These are phyloP conservation scores for Zoysia japonica DNA, from an alignment of 176 grass and related monocot genomes.

Conservation along the genomic window DNA sequence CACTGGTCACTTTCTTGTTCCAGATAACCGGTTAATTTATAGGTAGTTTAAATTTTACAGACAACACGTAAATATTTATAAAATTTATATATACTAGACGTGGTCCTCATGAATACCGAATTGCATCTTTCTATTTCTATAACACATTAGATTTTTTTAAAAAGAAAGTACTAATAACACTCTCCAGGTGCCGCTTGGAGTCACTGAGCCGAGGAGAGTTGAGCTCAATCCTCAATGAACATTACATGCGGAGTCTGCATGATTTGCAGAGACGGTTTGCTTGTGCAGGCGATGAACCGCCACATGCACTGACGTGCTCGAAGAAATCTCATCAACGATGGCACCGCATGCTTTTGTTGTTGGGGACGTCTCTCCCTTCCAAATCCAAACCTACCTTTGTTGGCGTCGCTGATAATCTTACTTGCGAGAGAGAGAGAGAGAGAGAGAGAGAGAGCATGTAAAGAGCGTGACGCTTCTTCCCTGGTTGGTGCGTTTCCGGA, in stretches of 20 bases:
- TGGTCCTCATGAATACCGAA: no score
- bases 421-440: no score
- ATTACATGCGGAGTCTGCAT: no score
- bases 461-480: constrained; percentile 8
- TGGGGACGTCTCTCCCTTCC: neutral
- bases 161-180: no score
- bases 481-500: neutral
- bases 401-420: neutral
- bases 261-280: neutral
- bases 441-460: neutral
- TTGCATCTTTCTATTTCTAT: no score
- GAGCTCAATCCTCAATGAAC: neutral
- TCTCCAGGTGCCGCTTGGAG: no score
- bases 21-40: neutral
- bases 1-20: neutral
- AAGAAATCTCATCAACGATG: neutral
- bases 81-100: no score
- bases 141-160: no score
- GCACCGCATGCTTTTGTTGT: neutral
- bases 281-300: neutral
- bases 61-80: no score
- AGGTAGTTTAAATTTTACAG: no score
- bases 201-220: no score
- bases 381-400: neutral
- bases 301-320: neutral